A percentile compares a stretch with the other conserved stretches of the same genome.
phyloP scores from a whole-genome alignment of 441 rosid species.

The Adansonia grandidieri region DNA sequence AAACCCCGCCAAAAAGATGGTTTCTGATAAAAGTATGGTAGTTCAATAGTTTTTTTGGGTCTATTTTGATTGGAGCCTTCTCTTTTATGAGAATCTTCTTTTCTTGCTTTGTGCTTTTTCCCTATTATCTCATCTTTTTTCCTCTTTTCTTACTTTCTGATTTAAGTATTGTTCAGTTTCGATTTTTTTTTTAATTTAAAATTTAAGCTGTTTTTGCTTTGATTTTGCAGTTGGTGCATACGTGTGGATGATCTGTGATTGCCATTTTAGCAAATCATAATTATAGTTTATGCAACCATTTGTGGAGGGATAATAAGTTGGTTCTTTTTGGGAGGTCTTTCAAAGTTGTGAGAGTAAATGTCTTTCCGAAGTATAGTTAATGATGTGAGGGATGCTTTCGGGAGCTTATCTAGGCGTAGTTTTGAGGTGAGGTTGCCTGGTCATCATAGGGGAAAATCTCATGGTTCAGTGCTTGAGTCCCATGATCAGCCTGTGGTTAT shows the following conservation, averaged over 20 bases:
- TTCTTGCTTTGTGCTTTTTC: constrained; percentile 54
- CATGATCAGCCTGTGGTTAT: constrained; percentile 60
- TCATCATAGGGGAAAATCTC: constrained; percentile 71
- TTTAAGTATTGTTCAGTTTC: constrained; percentile 34
- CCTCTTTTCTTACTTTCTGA: constrained; percentile 36
- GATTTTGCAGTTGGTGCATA: constrained; percentile 35
- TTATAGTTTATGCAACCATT: constrained; percentile 24
- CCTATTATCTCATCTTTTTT: constrained; percentile 26
- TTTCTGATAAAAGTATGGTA: constrained; percentile 46
- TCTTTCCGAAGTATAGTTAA: constrained; percentile 93
- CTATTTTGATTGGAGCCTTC: constrained; percentile 40
- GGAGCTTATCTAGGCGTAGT: constrained; percentile 86
- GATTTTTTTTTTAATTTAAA: constrained; percentile 28
- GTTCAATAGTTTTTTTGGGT: constrained; percentile 47
- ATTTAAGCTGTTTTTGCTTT: constrained; percentile 24
- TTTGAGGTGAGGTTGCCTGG: constrained; percentile 81
- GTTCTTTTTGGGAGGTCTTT: not conserved
- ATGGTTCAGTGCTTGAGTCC: constrained; percentile 71
- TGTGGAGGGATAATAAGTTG: constrained; percentile 20
- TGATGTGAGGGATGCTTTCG: constrained; percentile 90
- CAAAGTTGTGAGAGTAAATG: constrained; percentile 49
- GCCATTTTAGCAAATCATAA: constrained; percentile 30
- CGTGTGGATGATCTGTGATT: constrained; percentile 20
- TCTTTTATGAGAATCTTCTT: constrained; percentile 58
- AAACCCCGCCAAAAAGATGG: constrained; percentile 45